Evolutionary conservation across 2,329 filamentous ascomycete genomes (phyloP).

Genomic region (Aspergillus quadrilineatus): DNA sequence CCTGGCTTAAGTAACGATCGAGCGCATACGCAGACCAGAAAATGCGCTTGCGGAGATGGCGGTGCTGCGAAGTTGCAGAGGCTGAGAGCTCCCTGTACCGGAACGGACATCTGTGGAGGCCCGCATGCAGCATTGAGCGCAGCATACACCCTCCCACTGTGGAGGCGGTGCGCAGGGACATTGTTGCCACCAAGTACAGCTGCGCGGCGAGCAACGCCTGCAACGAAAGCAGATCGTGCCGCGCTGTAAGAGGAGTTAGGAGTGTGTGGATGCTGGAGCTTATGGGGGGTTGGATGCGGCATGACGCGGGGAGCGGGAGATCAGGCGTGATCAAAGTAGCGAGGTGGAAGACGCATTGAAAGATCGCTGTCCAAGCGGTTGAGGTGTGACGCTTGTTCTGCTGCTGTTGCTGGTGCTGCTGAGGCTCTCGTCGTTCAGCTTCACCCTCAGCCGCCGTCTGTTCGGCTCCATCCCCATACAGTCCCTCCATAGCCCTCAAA

Average conservation of each 20-base stretch:
- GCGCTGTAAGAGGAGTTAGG: slow-evolving; percentile 39
- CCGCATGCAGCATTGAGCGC: slow-evolving; percentile 51
- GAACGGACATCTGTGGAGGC: slow-evolving; percentile 53
- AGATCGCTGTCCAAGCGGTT: slow-evolving; percentile 36
- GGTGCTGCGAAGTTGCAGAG: slow-evolving; percentile 33
- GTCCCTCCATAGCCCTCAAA: slow-evolving; percentile 44
- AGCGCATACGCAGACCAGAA: slow-evolving; percentile 46
- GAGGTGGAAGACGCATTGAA: slow-evolving; percentile 55
- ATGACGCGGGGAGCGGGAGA: slow-evolving; percentile 33
- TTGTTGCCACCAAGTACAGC: slow-evolving; percentile 49
- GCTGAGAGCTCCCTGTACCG: slow-evolving; percentile 47
- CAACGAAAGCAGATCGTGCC: slow-evolving; percentile 48
- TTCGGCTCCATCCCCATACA: slow-evolving; percentile 32
- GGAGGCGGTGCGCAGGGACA: slow-evolving; percentile 52
- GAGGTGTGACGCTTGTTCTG: slow-evolving; percentile 27
- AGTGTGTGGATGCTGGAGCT: slow-evolving; percentile 36
- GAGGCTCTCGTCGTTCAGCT: too few relatives aligned
- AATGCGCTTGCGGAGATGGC: slow-evolving; percentile 43
- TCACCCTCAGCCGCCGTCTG: too few relatives aligned
- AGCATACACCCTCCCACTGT: slow-evolving; percentile 50
- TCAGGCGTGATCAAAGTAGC: slow-evolving; percentile 39
- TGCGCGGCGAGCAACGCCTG: slow-evolving; percentile 52
- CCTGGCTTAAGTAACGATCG: slow-evolving; percentile 43
- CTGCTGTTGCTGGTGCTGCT: not conserved
- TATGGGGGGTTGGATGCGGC: slow-evolving; percentile 39